Evolutionary conservation across 2,329 filamentous ascomycete species (phyloP).

Genomic region (Talaromyces pinophilus): DNA sequence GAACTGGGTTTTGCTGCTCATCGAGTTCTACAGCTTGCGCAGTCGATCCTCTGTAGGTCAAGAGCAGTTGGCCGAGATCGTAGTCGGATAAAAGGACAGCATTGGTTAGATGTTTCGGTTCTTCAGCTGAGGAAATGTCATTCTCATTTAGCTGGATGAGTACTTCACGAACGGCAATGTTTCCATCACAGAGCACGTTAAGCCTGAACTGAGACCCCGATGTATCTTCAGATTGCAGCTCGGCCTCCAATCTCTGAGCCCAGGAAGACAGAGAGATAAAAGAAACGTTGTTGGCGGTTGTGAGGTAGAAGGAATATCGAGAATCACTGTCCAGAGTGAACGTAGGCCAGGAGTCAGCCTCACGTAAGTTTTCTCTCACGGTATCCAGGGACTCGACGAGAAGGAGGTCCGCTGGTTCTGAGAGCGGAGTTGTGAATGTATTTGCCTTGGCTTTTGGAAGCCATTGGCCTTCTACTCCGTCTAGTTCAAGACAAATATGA

Average conservation of each 20-base stretch:
- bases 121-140: conserved; percentile 26
- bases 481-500: conserved; percentile 61
- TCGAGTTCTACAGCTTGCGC: conserved; percentile 57
- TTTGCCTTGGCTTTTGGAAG: conserved; percentile 52
- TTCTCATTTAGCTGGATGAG: conserved; percentile 46
- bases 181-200: conserved; percentile 56
- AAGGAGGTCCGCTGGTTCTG: conserved; percentile 46
- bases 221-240: conserved; percentile 54
- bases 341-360: conserved; percentile 49
- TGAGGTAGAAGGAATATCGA: conserved; percentile 61
- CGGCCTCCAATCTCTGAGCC: conserved; percentile 58
- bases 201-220: conserved; percentile 59
- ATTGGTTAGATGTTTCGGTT: conserved; percentile 45
- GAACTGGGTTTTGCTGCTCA: conserved; percentile 40
- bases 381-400: conserved; percentile 50
- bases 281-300: conserved; percentile 55
- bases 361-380: conserved; percentile 31
- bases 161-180: conserved; percentile 51
- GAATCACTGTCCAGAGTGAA: conserved; percentile 59
- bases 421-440: conserved; percentile 44
- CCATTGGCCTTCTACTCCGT: conserved; percentile 65
- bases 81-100: conserved; percentile 58
- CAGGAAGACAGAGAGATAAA: conserved; percentile 59
- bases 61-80: conserved; percentile 59
- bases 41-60: conserved; percentile 51